Evolutionary conservation across 1,139 yeast genomes (phyloP).

Genomic region (Martiniozyma asiatica): DNA sequence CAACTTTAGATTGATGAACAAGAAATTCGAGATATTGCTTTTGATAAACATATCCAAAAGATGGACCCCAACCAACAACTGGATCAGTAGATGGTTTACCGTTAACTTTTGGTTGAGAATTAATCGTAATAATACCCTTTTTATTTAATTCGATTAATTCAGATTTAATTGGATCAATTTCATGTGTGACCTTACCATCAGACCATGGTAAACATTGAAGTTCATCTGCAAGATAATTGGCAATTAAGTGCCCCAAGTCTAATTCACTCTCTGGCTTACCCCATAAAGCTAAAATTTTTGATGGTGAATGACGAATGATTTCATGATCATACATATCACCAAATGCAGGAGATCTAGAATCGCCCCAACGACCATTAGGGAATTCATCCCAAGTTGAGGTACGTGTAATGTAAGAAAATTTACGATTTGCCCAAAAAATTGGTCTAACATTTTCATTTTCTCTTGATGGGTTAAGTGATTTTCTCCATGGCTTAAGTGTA

Average conservation of each 20-base stretch:
- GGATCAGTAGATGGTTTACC: slow-evolving; percentile 64
- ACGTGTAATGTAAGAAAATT: slow-evolving; percentile 78
- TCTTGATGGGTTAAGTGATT: slow-evolving; percentile 73
- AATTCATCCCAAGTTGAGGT: slow-evolving; percentile 97
- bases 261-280: slow-evolving; percentile 53
- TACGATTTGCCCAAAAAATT: slow-evolving; percentile 92
- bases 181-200: slow-evolving; percentile 76
- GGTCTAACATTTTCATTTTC: slow-evolving; percentile 82
- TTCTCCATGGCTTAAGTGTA: slow-evolving; percentile 66
- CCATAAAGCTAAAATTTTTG: slow-evolving; percentile 78
- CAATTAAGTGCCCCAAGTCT: slow-evolving; percentile 53
- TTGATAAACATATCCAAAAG: slow-evolving; percentile 83
- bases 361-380: slow-evolving; percentile 96
- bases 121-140: slow-evolving; percentile 66
- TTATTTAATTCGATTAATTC: slow-evolving; percentile 52
- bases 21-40: slow-evolving; percentile 83
- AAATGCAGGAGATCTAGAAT: slow-evolving; percentile 91
- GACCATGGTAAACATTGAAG: slow-evolving; percentile 86
- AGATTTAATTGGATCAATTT: slow-evolving; percentile 52
- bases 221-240: slow-evolving; percentile 56
- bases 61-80: slow-evolving; percentile 92
- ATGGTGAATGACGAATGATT: slow-evolving; percentile 65
- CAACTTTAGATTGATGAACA: slow-evolving; percentile 46
- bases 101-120: slow-evolving; percentile 91
- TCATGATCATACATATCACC: slow-evolving; percentile 80